Conservation (phyloP, 164 flowering plant species). For the Sextonia rubra region DNA sequence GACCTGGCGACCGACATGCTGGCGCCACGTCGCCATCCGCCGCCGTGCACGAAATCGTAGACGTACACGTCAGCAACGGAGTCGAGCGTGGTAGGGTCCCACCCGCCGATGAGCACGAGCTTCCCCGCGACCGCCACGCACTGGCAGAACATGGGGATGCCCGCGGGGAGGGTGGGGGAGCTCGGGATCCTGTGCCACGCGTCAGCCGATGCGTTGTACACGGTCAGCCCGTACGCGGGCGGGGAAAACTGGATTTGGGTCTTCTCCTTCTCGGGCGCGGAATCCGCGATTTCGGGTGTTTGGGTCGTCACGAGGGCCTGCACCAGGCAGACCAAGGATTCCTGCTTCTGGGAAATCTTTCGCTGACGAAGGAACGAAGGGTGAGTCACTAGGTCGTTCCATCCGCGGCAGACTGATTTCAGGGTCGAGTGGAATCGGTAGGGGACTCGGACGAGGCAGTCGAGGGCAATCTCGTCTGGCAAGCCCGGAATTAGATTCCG, state of each 20-base stretch:
- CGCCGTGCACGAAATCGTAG: constrained; percentile 13
- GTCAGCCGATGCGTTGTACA: constrained; percentile 12
- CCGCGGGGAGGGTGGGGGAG: background rate
- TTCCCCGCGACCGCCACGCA: constrained; percentile 27
- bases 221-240: constrained; percentile 20
- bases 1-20: constrained; percentile 26
- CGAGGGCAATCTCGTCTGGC: constrained; percentile 32
- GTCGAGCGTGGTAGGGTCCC: constrained; percentile 29
- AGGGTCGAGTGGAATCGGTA: constrained; percentile 13
- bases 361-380: constrained; percentile 15
- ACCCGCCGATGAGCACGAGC: constrained; percentile 32
- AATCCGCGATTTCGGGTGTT: background rate
- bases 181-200: constrained; percentile 19
- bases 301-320: constrained; percentile 20
- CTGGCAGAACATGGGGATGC: constrained; percentile 30
- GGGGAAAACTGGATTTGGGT: background rate
- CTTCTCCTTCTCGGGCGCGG: background rate
- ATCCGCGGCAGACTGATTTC: constrained; percentile 26
- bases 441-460: constrained; percentile 29
- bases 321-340: constrained; percentile 33
- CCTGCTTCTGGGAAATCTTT: constrained; percentile 7
- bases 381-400: constrained; percentile 18
- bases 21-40: constrained; percentile 20
- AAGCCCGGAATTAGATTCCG: constrained; percentile 22
- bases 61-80: constrained; percentile 24